phyloP scores from a whole-genome alignment of 2,329 filamentous ascomycete genomes.

The Colletotrichum zoysiae region DNA sequence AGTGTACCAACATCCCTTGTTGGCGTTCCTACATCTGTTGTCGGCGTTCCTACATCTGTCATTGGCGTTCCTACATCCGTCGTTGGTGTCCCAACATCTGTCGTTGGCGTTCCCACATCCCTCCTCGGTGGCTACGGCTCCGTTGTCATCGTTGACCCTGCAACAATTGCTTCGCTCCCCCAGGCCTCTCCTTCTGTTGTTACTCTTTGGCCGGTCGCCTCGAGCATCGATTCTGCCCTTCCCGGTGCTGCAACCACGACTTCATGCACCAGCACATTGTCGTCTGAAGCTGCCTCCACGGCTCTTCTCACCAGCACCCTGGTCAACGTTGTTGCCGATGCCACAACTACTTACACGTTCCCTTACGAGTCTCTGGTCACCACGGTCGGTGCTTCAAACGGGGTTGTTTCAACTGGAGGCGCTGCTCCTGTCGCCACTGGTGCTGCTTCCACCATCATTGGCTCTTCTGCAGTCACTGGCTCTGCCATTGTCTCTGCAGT shows the following conservation, averaged over 20 bases:
- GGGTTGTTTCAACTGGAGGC: constrained; percentile 49
- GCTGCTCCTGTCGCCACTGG: constrained; percentile 4
- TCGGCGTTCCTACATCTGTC: not conserved
- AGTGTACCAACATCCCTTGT: not conserved
- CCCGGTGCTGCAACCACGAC: constrained; percentile 13
- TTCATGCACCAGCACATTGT: constrained; percentile 20
- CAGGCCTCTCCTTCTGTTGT: constrained; percentile 12
- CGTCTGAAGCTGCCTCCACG: constrained; percentile 1
- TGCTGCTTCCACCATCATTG: constrained; percentile 5
- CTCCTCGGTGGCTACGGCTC: constrained; percentile 6
- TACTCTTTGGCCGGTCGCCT: constrained; percentile 25
- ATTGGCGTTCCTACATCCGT: not conserved
- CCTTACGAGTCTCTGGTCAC: constrained; percentile 41
- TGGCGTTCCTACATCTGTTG: not conserved
- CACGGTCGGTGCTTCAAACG: constrained; percentile 4
- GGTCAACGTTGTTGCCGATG: constrained; percentile 54
- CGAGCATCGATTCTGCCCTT: constrained; percentile 4
- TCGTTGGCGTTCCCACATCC: not conserved
- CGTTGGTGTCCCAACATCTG: too few relatives aligned
- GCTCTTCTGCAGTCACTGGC: not conserved
- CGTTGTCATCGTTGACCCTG: constrained; percentile 1
- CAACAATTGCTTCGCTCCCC: not conserved
- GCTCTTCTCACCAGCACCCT: constrained; percentile 54
- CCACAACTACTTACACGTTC: constrained; percentile 55
- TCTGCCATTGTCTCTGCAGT: constrained; percentile 1